A percentile compares a stretch with the other conserved stretches of the same genome.
phyloP scores from a whole-genome alignment of 768 basidiomycete species.

The Cyclocybe cylindracea region DNA sequence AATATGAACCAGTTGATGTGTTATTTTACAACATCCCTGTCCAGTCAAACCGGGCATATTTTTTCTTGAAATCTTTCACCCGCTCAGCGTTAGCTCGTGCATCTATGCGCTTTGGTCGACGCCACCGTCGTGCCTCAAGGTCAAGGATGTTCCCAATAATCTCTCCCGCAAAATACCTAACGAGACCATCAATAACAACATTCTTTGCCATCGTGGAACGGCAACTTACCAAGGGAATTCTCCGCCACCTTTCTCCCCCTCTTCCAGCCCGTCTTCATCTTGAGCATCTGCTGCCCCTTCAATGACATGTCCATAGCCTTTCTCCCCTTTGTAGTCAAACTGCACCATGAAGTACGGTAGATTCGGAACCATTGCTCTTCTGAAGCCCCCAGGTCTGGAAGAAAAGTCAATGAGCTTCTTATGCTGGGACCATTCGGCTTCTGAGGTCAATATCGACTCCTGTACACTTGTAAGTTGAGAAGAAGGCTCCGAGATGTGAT shows the following conservation, averaged over 20 bases:
- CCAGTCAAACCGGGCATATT: slow-evolving; percentile 83
- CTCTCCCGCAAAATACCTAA: slow-evolving; percentile 91
- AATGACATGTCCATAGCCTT: slow-evolving; percentile 97
- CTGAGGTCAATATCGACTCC: slow-evolving; percentile 94
- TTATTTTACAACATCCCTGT: slow-evolving; percentile 58
- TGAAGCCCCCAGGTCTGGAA: slow-evolving; percentile 86
- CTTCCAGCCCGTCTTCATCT: slow-evolving; percentile 69
- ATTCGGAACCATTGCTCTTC: slow-evolving; percentile 94
- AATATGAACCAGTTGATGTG: too few species aligned
- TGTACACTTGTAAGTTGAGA: slow-evolving; percentile 23
- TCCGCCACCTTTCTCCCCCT: slow-evolving; percentile 88
- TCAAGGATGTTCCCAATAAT: slow-evolving; percentile 93
- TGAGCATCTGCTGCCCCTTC: slow-evolving; percentile 79
- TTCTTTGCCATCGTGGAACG: slow-evolving; percentile 10
- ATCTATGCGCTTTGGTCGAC: slow-evolving; percentile 76
- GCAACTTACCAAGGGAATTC: slow-evolving; percentile 80
- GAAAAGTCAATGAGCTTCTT: slow-evolving; percentile 96
- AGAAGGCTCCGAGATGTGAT: not conserved
- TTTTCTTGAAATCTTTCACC: slow-evolving; percentile 66
- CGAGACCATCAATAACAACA: slow-evolving; percentile 3
- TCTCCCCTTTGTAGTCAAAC: slow-evolving; percentile 97
- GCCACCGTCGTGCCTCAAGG: slow-evolving; percentile 84
- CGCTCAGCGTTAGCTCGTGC: slow-evolving; percentile 68
- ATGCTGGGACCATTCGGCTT: slow-evolving; percentile 98
- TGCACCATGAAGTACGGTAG: slow-evolving; percentile 99